Conservation (phyloP, 352 stramenopile species). For the Phytophthora cryptogea region DNA sequence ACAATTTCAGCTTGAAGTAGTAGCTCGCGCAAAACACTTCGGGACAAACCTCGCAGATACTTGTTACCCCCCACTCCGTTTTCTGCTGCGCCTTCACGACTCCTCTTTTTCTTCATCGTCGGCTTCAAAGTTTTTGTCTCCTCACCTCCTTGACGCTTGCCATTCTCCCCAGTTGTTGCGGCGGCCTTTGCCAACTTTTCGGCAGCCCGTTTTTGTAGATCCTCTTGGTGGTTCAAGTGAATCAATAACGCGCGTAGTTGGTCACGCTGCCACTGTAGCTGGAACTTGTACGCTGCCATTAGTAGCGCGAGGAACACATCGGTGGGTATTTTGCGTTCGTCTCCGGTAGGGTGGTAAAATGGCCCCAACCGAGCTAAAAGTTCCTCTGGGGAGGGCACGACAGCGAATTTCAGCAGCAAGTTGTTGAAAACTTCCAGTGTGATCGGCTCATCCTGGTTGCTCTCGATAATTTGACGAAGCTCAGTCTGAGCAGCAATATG, state of each 20-base stretch:
- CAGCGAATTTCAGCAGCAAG: constrained; percentile 47
- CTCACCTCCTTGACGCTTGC: neutral
- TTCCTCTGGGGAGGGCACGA: constrained; percentile 34
- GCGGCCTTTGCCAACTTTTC: constrained; percentile 12
- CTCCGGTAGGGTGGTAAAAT: constrained; percentile 58
- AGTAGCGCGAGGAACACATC: constrained; percentile 56
- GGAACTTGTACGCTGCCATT: constrained; percentile 49
- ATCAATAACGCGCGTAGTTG: constrained; percentile 52
- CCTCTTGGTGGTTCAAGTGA: constrained; percentile 38
- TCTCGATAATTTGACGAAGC: constrained; percentile 29
- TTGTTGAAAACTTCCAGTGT: constrained; percentile 60
- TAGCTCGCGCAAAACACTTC: constrained; percentile 41
- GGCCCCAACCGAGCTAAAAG: constrained; percentile 37
- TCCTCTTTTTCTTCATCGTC: constrained; percentile 40
- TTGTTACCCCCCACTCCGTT: constrained; percentile 19
- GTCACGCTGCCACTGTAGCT: constrained; percentile 51
- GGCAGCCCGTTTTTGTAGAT: constrained; percentile 17
- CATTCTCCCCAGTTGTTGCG: neutral
- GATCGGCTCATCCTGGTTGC: constrained; percentile 42
- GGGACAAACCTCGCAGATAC: constrained; percentile 50
- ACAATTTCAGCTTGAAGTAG: constrained; percentile 46
- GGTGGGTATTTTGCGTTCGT: constrained; percentile 57
- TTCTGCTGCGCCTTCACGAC: constrained; percentile 5
- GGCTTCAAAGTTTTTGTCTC: constrained; percentile 16
- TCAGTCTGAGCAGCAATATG: constrained; percentile 25